These are phyloP conservation scores for Vigna trinervia DNA, from an alignment of 306 rosid genomes.

Conservation along the genomic window DNA sequence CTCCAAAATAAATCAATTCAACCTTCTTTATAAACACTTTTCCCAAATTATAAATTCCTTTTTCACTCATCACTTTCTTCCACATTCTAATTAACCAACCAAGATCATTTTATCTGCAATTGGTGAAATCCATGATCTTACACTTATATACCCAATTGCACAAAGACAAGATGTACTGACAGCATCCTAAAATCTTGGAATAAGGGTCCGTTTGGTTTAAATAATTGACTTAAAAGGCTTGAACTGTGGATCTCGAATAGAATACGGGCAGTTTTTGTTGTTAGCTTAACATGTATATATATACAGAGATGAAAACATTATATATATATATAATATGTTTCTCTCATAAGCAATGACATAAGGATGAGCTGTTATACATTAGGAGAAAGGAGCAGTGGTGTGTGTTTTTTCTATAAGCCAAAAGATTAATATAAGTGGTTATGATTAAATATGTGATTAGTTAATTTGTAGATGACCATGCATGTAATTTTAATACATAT, in stretches of 20 bases:
- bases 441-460: constrained; percentile 40
- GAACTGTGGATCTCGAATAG: constrained; percentile 7
- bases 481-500: constrained; percentile 28
- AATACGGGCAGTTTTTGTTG: neutral
- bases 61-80: neutral
- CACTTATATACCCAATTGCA: neutral
- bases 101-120: too few species aligned
- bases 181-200: constrained; percentile 50
- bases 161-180: constrained; percentile 30
- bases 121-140: too few species aligned
- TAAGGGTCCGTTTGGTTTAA: constrained; percentile 18
- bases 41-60: neutral
- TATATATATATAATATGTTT: neutral
- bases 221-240: constrained; percentile 9
- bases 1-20: neutral
- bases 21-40: neutral
- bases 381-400: constrained; percentile 2
- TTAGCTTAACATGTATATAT: neutral
- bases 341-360: constrained; percentile 29
- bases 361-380: constrained; percentile 59
- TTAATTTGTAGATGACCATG: neutral
- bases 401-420: neutral
- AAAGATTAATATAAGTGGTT: neutral
- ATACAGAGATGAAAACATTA: neutral
- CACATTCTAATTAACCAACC: neutral